Percentiles rank a stretch among this genome's conserved stretches.
Conservation (phyloP, 257 asterid species). For the Ligustrum vulgare region DNA sequence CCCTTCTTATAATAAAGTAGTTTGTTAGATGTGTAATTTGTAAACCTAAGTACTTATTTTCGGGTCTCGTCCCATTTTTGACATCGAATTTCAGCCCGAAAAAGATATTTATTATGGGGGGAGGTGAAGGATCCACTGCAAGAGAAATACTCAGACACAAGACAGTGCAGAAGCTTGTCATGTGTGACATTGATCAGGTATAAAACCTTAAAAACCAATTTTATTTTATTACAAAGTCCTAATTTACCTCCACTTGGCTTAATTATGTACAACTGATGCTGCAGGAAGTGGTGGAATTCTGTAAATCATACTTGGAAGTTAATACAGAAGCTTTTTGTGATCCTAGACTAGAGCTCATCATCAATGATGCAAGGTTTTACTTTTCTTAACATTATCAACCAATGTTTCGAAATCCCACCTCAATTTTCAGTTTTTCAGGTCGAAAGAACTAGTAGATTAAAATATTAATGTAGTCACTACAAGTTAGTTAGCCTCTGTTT, state of each 20-base stretch:
- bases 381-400: not conserved
- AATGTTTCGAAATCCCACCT: not conserved
- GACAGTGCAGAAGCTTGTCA: slow-evolving; percentile 69
- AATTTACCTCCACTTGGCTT: not conserved
- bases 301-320: slow-evolving; percentile 74
- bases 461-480: not conserved
- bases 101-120: slow-evolving; percentile 86
- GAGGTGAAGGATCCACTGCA: slow-evolving; percentile 98
- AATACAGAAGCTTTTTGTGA: slow-evolving; percentile 76
- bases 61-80: not conserved
- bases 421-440: not conserved
- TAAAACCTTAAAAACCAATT: not conserved
- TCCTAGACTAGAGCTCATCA: slow-evolving; percentile 73
- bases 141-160: slow-evolving; percentile 82
- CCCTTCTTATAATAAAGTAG: not conserved
- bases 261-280: not conserved
- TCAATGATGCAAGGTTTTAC: slow-evolving; percentile 84
- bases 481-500: not conserved
- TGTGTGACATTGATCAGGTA: slow-evolving; percentile 97
- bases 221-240: not conserved
- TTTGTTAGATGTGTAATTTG: not conserved
- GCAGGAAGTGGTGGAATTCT: slow-evolving; percentile 92
- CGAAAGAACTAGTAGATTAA: too few relatives aligned
- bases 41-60: not conserved
- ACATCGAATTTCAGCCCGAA: slow-evolving; percentile 53